Conservation (phyloP, 257 asterid genomes). For the Mitragyna speciosa region DNA sequence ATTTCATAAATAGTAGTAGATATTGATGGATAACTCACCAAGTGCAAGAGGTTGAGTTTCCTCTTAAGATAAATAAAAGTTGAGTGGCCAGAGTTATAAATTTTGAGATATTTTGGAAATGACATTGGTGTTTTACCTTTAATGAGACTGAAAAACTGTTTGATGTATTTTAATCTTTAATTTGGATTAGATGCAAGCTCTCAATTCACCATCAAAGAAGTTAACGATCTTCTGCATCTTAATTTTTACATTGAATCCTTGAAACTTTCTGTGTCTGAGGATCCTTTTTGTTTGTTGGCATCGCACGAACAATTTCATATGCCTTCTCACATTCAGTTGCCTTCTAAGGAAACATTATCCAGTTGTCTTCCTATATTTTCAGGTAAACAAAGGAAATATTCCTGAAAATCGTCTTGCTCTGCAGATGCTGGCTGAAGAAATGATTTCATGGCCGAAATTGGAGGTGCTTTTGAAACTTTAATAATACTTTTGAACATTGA, state of each 20-base stretch:
- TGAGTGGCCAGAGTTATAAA: neutral
- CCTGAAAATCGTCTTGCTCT: slow-evolving; percentile 67
- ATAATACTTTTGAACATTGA: neutral
- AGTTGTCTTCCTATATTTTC: slow-evolving; percentile 8
- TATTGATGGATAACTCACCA: neutral
- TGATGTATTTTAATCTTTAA: neutral
- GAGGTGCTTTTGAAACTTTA: slow-evolving; percentile 46
- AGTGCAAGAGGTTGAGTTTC: neutral
- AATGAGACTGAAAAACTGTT: neutral
- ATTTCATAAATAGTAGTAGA: neutral
- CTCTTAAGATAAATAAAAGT: neutral
- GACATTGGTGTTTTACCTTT: neutral
- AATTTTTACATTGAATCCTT: no score
- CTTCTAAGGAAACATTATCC: neutral
- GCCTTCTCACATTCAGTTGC: neutral
- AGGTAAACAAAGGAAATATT: slow-evolving; percentile 84
- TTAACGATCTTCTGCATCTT: neutral
- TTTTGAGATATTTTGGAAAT: neutral
- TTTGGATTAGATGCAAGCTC: neutral
- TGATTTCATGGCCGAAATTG: slow-evolving; percentile 87
- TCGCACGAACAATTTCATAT: neutral
- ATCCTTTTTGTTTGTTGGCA: neutral
- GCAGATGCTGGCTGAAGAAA: slow-evolving; percentile 85
- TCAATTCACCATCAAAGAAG: neutral
- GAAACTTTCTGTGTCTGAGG: neutral